Evolutionary conservation across 169 alveolate genomes (phyloP), one percentile per base, ranked within the genome.

Genomic region (Pseudocohnilembus persalinus): DNA sequence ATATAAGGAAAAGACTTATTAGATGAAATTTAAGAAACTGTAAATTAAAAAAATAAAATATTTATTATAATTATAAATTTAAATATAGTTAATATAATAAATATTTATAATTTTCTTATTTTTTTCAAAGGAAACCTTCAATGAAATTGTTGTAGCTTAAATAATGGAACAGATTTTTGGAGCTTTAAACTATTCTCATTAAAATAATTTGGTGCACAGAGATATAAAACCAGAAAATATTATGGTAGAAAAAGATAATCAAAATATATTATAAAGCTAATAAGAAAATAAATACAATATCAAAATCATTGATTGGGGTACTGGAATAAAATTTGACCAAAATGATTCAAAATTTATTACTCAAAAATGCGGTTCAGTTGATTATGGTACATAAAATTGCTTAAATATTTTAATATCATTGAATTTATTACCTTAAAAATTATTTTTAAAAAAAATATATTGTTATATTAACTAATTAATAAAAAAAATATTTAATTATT

Each of bases 1-100:
- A 94, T 97, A 72, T 88, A 97, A 76, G 99, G 99, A 32, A 98
- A 98, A 0, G 98, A 98, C 88, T 92, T 98, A 49, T 94, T 96
- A 79, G 97, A 93, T 80, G 88, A 92, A 88, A 93, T 95, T 34
- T 94, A 95, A 33, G 95, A 93, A n/a, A n/a, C n/a, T n/a, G n/a
- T n/a, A n/a, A n/a, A n/a, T n/a, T n/a, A n/a, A n/a, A n/a, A n/a
- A n/a, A n/a, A n/a, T n/a, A n/a, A n/a, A n/a, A n/a, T n/a, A n/a
- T n/a, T n/a, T n/a, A n/a, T n/a, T n/a, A n/a, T n/a, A n/a, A n/a
- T n/a, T n/a, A n/a, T n/a, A n/a, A n/a, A n/a, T n/a, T n/a, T n/a
- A n/a, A n/a, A n/a, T n/a, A n/a, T n/a, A n/a, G n/a, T n/a, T n/a
- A n/a, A n/a, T n/a, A n/a, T n/a, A n/a, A n/a, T n/a, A n/a, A n/a